Evolutionary conservation across 495 filamentous ascomycete species (phyloP), one percentile per base, ranked within the genome.

Genomic region (Penicillium argentinense): DNA sequence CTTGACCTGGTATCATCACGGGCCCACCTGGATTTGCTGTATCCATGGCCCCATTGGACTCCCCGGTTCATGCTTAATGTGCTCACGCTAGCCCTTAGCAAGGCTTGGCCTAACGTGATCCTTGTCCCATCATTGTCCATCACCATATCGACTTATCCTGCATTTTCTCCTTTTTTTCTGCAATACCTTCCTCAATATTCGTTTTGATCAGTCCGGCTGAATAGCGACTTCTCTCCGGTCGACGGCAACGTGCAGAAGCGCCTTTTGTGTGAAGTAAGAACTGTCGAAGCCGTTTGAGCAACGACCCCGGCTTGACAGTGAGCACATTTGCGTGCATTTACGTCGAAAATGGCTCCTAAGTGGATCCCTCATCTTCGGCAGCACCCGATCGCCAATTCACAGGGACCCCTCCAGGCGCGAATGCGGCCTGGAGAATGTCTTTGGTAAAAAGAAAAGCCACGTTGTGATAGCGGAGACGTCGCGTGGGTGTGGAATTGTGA

Each of bases 271-370:
- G n/a, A n/a, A n/a, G n/a, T n/a, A n/a, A n/a, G n/a, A n/a, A n/a
- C n/a, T n/a, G n/a, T n/a, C n/a, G n/a, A n/a, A n/a, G n/a, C n/a
- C n/a, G n/a, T n/a, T n/a, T n/a, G n/a, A n/a, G n/a, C n/a, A n/a
- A n/a, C n/a, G n/a, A n/a, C n/a, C 30, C 33, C 14, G 19, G 18
- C 6, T 39, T 42, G 12, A 19, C 25, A 28, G 13, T 51, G 49
- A 51, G 49, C 49, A 51, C 14, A 51, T 51, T 51, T 51, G 49
- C 37, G 49, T n/a, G 42, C 22, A 25, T 45, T 53, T 47, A 27
- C 33, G 33, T 36, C 17, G 16, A 29, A 16, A 28, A 23, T 30
- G 24, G 29, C 27, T 16, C 26, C 18, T 18, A 19, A 26, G 48
- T 51, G 48, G 48, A 29, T 4, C 42, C 30, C 39, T 33, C 30